Evolutionary conservation across 177 flowering plant species (phyloP).

Genomic region (Vitis hybrid): DNA sequence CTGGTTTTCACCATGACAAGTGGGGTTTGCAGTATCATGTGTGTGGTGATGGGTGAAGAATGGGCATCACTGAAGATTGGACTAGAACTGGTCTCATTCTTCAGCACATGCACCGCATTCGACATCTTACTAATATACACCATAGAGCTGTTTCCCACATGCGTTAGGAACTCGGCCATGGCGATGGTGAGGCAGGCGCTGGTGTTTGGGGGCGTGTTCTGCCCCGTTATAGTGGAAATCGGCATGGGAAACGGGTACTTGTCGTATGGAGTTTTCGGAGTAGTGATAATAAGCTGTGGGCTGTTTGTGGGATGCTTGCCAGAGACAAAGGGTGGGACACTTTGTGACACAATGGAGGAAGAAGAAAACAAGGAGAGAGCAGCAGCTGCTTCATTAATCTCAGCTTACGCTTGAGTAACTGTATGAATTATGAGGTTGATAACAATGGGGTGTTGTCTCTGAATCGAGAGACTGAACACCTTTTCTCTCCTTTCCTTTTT

Average conservation of each 20-base stretch:
- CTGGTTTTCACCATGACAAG: too few relatives aligned
- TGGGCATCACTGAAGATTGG: slow-evolving; percentile 5
- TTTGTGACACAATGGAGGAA: slow-evolving; percentile 85
- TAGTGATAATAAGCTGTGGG: slow-evolving; percentile 48
- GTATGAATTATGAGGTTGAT: too few relatives aligned
- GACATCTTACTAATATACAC: slow-evolving; percentile 50
- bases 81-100: slow-evolving; percentile 56
- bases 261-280: slow-evolving; percentile 64
- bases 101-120: slow-evolving; percentile 47
- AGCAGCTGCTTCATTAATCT: too few relatives aligned
- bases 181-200: slow-evolving; percentile 67
- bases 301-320: slow-evolving; percentile 57
- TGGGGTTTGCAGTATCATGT: too few relatives aligned
- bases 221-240: slow-evolving; percentile 59
- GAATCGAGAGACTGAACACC: too few relatives aligned
- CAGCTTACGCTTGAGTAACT: too few relatives aligned
- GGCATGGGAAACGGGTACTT: slow-evolving; percentile 32
- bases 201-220: slow-evolving; percentile 55
- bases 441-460: too few relatives aligned
- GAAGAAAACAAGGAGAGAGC: slow-evolving; percentile 40
- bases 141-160: slow-evolving; percentile 73
- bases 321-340: slow-evolving; percentile 55
- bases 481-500: too few relatives aligned
- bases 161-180: slow-evolving; percentile 78
- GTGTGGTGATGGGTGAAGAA: too few relatives aligned